Base-by-base conservation (phyloP, 495 filamentous ascomycete genomes). In the Rostrohypoxylon terebratum region DNA sequence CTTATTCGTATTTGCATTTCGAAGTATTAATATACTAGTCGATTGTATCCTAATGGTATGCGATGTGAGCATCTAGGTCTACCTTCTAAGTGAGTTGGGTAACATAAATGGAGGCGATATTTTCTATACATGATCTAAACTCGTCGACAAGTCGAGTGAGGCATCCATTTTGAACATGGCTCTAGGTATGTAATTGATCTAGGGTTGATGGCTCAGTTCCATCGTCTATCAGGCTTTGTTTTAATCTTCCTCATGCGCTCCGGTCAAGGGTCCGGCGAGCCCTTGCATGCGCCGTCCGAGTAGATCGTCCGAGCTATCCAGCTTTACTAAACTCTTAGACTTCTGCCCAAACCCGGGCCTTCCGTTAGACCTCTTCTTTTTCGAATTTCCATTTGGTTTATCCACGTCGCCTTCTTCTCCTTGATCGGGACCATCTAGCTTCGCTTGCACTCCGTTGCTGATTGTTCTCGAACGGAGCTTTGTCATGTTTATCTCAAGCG, bases 281-380 rank as follows among this genome's bases (percentile, higher is more conserved):
- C 92, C 93, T 74, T 92, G 88, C 94, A 98, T 98, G 45, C 94
- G 83, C 60, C 94, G 83, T 6, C 90, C 89, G 13, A 98, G 78
- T 62, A 98, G 76, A 83, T 97, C 94, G 67, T 96, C 93, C 68
- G 91, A 89, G 76, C 93, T 97, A 31, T 89, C 89, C 33, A 97
- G 80, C 78, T 91, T 93, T 4, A 91, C 87, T 59, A 94, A 80
- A 72, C 90, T 92, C 58, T 83, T 84, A 10, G 85, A 84, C 34
- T 85, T 83, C 60, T 76, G 70, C 51, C 70, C 63, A 65, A 74
- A 55, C 58, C 77, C 63, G 8, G 48, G 63, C 74, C 82, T 81
- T 69, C 78, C 72, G 23, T 69, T 73, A 3, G 33, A 33, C 70
- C 76, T 77, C 66, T 77, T 73, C 54, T 75, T 75, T 72, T 82